These are phyloP conservation scores for Inonotus hispidus DNA, from an alignment of 1,284 basidiomycete genomes.

Conservation along the genomic window DNA sequence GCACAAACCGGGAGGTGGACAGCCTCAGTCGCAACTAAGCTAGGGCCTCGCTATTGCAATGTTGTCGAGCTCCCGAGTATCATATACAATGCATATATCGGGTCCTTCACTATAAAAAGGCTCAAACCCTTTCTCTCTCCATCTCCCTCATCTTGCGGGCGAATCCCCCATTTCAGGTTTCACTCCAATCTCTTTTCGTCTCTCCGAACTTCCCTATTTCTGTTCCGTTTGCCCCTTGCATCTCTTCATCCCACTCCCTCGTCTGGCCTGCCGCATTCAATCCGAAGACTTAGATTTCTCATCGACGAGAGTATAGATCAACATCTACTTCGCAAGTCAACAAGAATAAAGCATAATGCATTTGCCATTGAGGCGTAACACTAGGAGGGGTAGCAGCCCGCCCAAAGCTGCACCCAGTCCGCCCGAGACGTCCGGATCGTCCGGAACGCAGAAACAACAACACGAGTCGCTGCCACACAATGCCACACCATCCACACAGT, in stretches of 20 bases:
- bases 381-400: background rate
- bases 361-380: background rate
- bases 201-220: background rate
- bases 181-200: too few relatives aligned
- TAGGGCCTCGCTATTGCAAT: background rate
- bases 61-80: too few relatives aligned
- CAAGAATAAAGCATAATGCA: background rate
- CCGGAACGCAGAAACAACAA: background rate
- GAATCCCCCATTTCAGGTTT: background rate
- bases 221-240: background rate
- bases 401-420: background rate
- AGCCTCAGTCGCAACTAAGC: background rate
- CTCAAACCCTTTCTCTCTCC: background rate
- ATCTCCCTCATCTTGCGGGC: background rate
- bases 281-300: background rate
- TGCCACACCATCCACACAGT: background rate
- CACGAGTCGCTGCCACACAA: background rate
- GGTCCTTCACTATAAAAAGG: background rate
- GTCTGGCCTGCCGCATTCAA: background rate
- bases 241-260: background rate
- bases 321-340: too few relatives aligned
- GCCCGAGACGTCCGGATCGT: background rate
- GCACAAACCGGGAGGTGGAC: too few relatives aligned
- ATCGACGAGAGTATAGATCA: too few relatives aligned
- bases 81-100: background rate